phyloP scores from a whole-genome alignment of 176 grass and related monocot species.

The Phyllostachys edulis region DNA sequence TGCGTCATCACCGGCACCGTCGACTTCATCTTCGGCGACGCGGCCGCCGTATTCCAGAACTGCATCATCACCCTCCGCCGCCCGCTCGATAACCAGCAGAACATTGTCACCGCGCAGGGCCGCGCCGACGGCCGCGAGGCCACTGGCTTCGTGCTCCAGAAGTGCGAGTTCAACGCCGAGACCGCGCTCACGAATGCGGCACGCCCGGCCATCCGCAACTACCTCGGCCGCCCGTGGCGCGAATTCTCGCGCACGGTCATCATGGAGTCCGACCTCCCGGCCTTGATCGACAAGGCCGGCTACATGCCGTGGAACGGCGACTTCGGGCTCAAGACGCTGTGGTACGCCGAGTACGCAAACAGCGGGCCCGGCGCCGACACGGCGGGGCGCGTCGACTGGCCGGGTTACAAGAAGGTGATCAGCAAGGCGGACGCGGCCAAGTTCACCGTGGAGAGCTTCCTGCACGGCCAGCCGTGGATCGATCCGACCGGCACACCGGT shows the following conservation, averaged over 20 bases:
- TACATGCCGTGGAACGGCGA: slow-evolving; percentile 84
- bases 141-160: slow-evolving; percentile 90
- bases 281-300: slow-evolving; percentile 61
- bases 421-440: slow-evolving; percentile 40
- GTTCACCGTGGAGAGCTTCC: slow-evolving; percentile 65
- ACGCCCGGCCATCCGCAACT: slow-evolving; percentile 41
- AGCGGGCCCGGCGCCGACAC: slow-evolving; percentile 52
- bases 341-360: slow-evolving; percentile 75
- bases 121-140: slow-evolving; percentile 59
- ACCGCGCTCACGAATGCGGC: slow-evolving; percentile 25
- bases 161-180: slow-evolving; percentile 66
- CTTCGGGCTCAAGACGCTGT: slow-evolving; percentile 69
- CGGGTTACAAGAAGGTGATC: slow-evolving; percentile 58
- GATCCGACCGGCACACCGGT: slow-evolving; percentile 57
- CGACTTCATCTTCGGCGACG: slow-evolving; percentile 92
- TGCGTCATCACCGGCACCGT: slow-evolving; percentile 78
- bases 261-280: slow-evolving; percentile 78
- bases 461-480: slow-evolving; percentile 69
- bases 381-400: slow-evolving; percentile 55
- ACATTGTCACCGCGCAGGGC: slow-evolving; percentile 87
- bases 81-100: slow-evolving; percentile 81
- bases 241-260: slow-evolving; percentile 67
- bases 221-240: slow-evolving; percentile 75
- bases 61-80: slow-evolving; percentile 67
- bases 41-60: slow-evolving; percentile 88